Base-by-base conservation (phyloP, 306 rosid genomes). In the Castanospermum australe region DNA sequence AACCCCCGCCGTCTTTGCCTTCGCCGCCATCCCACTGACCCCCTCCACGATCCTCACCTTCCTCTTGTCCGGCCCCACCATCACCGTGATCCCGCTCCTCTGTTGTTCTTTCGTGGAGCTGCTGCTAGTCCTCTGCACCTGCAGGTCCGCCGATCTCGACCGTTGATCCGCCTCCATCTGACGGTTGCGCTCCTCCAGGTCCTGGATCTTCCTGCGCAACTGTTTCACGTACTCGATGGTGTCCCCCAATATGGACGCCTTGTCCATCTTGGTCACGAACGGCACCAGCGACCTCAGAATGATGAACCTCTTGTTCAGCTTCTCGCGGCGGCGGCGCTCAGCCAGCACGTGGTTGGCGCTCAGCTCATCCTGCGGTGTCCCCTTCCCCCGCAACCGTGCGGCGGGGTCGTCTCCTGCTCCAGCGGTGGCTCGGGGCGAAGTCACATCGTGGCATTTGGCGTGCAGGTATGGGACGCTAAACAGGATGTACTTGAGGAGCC, bases 241-340 rank as follows among this genome's bases (percentile, higher is more conserved):
- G 77, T 95, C 99, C 0, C 98, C 99, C 32, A 95, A 28, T 38
- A 95, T 93, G 0, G 99, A 95, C 1, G 98, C 97, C 59, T 95
- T 90, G 87, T 95, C 99, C 98, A 93, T 95, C 77, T 91, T 95
- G 14, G 99, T 95, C 20, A 92, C 94, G 42, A 95, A 95, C 0
- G 99, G 99, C 0, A 95, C 97, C 0, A 93, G 71, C 0, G 99
- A 95, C 70, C 99, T 83, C 0, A 95, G 56, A 1, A 95, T 90
- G 24, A 95, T 85, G 84, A 95, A 93, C 83, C 93, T 84, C 79
- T 95, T 94, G 55, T 95, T 91, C 2, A 95, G 94, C 76, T 89
- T 90, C 86, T 95, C 99, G 1, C 94, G 85, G 3, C 92, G 90
- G 9, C 97, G 91, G 1, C 97, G 89, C 75, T 92, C 98, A 0